Conservation (phyloP, 2,329 filamentous ascomycete genomes). For the Rosellinia necatrix region DNA sequence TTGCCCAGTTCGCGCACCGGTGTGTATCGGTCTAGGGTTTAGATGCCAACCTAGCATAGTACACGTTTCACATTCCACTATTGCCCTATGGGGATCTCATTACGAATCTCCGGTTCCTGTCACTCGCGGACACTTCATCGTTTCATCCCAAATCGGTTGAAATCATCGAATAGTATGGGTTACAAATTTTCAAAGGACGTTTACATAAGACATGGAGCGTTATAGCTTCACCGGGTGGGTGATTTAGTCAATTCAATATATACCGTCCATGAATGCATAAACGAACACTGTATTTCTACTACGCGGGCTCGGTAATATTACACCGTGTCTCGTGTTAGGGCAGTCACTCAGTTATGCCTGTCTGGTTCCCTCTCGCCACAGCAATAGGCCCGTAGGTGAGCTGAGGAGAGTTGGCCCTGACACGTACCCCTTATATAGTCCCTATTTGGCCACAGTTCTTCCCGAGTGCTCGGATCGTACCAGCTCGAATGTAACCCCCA, state of each 20-base stretch:
- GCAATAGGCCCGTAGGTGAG: not conserved
- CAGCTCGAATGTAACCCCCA: not conserved
- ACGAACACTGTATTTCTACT: not conserved
- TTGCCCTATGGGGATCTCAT: not conserved
- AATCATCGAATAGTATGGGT: not conserved
- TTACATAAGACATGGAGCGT: too few species aligned
- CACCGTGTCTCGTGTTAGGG: too few species aligned
- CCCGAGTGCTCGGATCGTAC: not conserved
- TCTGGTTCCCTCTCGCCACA: not conserved
- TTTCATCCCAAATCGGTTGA: not conserved
- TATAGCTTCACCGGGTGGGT: too few species aligned
- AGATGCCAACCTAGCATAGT: not conserved
- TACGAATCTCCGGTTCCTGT: not conserved
- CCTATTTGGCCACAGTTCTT: too few species aligned
- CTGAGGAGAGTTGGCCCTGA: too few species aligned
- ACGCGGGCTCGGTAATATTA: too few species aligned
- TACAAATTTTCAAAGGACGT: too few species aligned
- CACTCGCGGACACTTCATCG: not conserved
- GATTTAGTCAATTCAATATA: too few species aligned
- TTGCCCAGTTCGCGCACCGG: not conserved
- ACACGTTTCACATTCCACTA: constrained; percentile 11
- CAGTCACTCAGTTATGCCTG: too few species aligned
- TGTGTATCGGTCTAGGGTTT: not conserved
- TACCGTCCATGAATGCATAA: too few species aligned
- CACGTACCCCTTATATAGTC: too few species aligned